Percentiles rank a stretch among this genome's conserved stretches.
phyloP scores from a whole-genome alignment of 306 rosid genomes.

The Casuarina glauca region DNA sequence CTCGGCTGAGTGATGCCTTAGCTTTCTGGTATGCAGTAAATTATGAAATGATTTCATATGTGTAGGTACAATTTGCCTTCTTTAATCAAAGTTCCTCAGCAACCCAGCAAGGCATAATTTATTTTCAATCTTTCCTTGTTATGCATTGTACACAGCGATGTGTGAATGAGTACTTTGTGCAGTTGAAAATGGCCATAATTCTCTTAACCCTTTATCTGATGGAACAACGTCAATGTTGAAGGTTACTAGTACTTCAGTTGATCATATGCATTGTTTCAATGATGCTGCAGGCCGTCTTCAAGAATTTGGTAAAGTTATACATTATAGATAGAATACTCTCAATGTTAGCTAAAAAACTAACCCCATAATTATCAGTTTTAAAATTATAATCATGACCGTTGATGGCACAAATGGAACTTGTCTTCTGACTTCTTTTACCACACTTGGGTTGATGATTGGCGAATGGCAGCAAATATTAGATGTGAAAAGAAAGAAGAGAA shows the following conservation, averaged over 20 bases:
- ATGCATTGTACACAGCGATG: neutral
- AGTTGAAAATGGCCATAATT: neutral
- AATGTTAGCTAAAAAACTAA: neutral
- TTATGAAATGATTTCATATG: neutral
- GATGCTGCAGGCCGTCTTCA: conserved; percentile 93
- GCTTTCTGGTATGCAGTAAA: neutral
- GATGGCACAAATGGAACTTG: neutral
- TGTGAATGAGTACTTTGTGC: no score
- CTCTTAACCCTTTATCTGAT: neutral
- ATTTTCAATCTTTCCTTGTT: neutral
- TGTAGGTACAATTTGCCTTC: neutral
- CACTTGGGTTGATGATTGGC: neutral
- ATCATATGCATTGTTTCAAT: conserved; percentile 74
- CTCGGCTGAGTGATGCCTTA: neutral
- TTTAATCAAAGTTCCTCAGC: neutral
- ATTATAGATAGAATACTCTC: neutral
- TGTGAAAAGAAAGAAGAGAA: neutral
- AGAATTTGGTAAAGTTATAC: conserved; percentile 61
- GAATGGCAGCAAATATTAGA: neutral
- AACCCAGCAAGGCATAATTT: neutral
- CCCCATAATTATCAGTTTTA: neutral
- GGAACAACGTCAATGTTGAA: conserved; percentile 23
- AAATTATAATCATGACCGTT: neutral
- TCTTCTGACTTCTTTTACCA: neutral
- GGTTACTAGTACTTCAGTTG: conserved; percentile 69